A percentile compares a stretch with the other conserved stretches of the same genome.
Conservation (phyloP, 257 asterid species). For the Plantago major region DNA sequence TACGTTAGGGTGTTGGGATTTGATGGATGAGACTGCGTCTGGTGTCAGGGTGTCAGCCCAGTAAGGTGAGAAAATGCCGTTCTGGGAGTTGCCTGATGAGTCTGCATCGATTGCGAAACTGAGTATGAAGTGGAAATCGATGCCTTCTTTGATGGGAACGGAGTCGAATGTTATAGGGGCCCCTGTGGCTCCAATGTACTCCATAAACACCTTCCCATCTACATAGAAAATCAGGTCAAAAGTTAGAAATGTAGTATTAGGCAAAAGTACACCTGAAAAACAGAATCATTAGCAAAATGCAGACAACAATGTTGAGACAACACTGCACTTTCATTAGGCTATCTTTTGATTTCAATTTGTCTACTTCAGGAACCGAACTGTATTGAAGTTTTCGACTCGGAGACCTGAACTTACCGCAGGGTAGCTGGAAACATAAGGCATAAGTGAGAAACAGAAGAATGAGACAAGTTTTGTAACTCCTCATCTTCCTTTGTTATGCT, state of each 20-base stretch:
- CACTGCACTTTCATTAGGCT: no score
- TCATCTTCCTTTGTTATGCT: not conserved
- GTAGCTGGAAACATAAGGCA: constrained; percentile 11
- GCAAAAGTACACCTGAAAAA: not conserved
- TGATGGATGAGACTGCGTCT: constrained; percentile 36
- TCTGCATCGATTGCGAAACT: constrained; percentile 72
- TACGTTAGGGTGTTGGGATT: constrained; percentile 49
- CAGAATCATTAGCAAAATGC: no score
- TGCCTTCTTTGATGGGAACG: constrained; percentile 45
- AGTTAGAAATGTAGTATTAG: not conserved
- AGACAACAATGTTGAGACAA: no score
- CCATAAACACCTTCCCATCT: constrained; percentile 81
- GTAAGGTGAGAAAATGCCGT: constrained; percentile 58
- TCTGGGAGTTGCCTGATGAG: constrained; percentile 43
- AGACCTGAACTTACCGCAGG: constrained; percentile 27
- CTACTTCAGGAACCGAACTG: not conserved
- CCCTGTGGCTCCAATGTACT: constrained; percentile 80
- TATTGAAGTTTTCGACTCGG: not conserved
- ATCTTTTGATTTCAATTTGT: not conserved
- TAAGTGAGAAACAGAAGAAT: constrained; percentile 16
- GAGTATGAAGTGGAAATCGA: constrained; percentile 64
- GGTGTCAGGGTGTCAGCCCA: constrained; percentile 59
- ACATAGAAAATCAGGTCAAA: not conserved
- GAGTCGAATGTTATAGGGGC: constrained; percentile 28
- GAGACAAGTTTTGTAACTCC: constrained; percentile 10